These are phyloP conservation scores for Cryoendolithus antarcticus DNA, from an alignment of 2,329 filamentous ascomycete genomes.

Conservation along the genomic window DNA sequence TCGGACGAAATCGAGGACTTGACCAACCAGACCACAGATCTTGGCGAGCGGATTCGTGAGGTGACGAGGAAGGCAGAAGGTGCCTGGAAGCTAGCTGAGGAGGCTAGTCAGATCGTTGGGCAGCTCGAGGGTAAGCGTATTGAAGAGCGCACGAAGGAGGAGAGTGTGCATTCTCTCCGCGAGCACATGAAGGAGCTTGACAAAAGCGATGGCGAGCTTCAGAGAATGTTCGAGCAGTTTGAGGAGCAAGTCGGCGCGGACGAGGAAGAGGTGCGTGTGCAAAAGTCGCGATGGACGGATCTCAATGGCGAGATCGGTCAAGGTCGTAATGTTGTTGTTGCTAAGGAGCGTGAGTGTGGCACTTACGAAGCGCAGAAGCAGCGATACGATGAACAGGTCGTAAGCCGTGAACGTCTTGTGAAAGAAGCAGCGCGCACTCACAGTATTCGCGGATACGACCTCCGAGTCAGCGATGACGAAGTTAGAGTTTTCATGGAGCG, in stretches of 20 bases:
- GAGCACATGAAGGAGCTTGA: constrained; percentile 62
- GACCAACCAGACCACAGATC: constrained; percentile 44
- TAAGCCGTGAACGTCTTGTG: constrained; percentile 59
- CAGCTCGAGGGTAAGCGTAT: constrained; percentile 65
- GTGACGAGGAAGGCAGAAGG: constrained; percentile 40
- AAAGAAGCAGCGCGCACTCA: constrained; percentile 65
- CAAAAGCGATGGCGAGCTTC: constrained; percentile 66
- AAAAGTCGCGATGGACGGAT: constrained; percentile 52
- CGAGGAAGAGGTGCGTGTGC: constrained; percentile 49
- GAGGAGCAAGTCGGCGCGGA: constrained; percentile 55
- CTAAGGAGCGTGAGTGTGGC: constrained; percentile 53
- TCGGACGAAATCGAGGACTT: constrained; percentile 53
- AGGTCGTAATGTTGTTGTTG: constrained; percentile 29
- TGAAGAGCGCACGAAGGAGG: constrained; percentile 56
- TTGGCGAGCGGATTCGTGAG: constrained; percentile 50
- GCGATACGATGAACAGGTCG: constrained; percentile 69
- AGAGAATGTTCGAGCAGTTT: constrained; percentile 62
- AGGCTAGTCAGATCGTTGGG: constrained; percentile 62
- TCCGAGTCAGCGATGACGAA: constrained; percentile 59
- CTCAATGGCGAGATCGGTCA: constrained; percentile 42
- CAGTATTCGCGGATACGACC: constrained; percentile 73
- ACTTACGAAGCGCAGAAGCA: constrained; percentile 76
- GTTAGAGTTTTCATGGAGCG: constrained; percentile 67
- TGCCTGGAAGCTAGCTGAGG: constrained; percentile 60
- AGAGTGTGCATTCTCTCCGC: constrained; percentile 58